Percentiles rank a stretch among this genome's conserved stretches.
phyloP scores from a whole-genome alignment of 208 protist genomes.

The Leishmania guyanensis region DNA sequence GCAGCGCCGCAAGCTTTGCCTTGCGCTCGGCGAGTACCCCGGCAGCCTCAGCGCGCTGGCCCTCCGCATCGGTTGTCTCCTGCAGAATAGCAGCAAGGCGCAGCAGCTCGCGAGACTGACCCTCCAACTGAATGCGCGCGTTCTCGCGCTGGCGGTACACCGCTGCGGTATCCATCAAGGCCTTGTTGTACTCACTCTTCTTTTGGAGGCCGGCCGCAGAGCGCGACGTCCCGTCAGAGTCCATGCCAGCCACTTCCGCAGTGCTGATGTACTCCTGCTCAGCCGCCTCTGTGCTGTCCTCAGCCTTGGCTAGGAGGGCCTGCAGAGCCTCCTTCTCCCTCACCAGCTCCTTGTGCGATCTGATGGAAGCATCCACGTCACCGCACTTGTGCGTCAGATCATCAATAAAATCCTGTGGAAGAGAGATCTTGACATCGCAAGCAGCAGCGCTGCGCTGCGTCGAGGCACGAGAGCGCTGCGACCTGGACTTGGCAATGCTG shows the following conservation, averaged over 20 bases:
- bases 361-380: conserved; percentile 38
- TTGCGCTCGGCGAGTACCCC: conserved; percentile 61
- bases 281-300: conserved; percentile 26
- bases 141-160: conserved; percentile 53
- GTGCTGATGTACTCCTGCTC: conserved; percentile 38
- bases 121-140: conserved; percentile 41
- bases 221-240: conserved; percentile 35
- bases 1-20: conserved; percentile 47
- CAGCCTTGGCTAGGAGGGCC: conserved; percentile 18
- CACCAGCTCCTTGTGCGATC: conserved; percentile 32
- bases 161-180: conserved; percentile 26
- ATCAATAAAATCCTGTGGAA: conserved; percentile 64
- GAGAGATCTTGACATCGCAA: not conserved
- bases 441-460: conserved; percentile 8
- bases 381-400: conserved; percentile 55
- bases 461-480: conserved; percentile 24
- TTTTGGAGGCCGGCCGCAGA: conserved; percentile 24
- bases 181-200: conserved; percentile 37
- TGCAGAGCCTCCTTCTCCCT: conserved; percentile 42
- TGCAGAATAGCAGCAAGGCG: conserved; percentile 48
- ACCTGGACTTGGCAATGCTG: conserved; percentile 22
- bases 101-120: conserved; percentile 47
- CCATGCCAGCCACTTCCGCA: conserved; percentile 36
- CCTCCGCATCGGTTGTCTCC: conserved; percentile 52
- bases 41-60: conserved; percentile 51